Evolutionary conservation across 805 yeast genomes (phyloP), one percentile per base, ranked within the genome.

Genomic region (Zygosaccharomyces pseudorouxii): DNA sequence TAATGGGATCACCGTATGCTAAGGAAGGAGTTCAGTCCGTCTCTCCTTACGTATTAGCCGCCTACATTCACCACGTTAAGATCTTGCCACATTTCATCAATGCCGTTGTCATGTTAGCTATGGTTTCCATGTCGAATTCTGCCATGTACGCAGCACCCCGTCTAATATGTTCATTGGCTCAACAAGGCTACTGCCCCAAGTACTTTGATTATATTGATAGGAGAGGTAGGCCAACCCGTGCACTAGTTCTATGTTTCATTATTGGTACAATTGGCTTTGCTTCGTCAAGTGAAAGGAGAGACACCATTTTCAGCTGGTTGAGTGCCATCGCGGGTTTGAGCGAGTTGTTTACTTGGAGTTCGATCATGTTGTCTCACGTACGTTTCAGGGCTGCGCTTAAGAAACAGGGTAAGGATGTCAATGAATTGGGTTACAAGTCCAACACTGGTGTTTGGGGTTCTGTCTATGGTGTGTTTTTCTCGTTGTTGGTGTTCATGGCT

Each of bases 21-120:
- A 72, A 76, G 33, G 70, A 68, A 20, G 79, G 80, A 55, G 76
- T 80, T 37, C 67, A 81, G 25, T 69, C 66, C 31, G 82, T 87
- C 25, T 84, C 90, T 14, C 92, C 92, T 22, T 84, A 84, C 62
- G 90, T 84, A 55, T 75, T 84, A 65, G 89, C 90, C 36, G 78
- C 84, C 48, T 70, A 74, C 27, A 69, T 74, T 46, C 85, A 78
- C 25, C 83, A 84, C 56, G 79, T 84, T 55, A 70, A 69, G 42
- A 85, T 80, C 37, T 74, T 84, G 42, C 90, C 90, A 45, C 79
- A 82, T 45, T 78, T 85, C 53, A 82, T 85, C 72, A 85, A 85
- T 62, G 87, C 81, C 18, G 88, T 84, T 38, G 83, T 85, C 55
- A 71, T 85, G 69, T 66, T 84, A 49, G 82, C 90, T 3, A 88